These are phyloP conservation scores for Tremellales sp. DNA, from an alignment of 1,284 basidiomycete species.

Conservation along the genomic window DNA sequence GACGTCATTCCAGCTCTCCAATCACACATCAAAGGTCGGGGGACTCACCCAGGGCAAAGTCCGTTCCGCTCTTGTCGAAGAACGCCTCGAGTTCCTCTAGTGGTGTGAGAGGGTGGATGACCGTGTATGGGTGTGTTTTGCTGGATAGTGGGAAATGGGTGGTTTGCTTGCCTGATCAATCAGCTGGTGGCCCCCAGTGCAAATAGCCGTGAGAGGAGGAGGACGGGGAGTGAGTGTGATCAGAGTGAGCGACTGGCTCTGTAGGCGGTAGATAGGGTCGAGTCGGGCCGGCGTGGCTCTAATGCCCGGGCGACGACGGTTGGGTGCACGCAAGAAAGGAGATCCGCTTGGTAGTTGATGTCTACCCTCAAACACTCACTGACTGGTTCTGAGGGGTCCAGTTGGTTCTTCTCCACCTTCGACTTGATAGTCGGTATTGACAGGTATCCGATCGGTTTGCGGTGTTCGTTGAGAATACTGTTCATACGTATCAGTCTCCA, in stretches of 20 bases:
- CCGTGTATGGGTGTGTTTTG: conserved; percentile 59
- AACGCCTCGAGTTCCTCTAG: conserved; percentile 73
- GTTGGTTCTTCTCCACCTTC: conserved; percentile 68
- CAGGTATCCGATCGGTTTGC: conserved; percentile 75
- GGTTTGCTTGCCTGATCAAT: conserved; percentile 58
- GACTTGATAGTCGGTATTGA: conserved; percentile 68
- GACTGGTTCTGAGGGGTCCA: conserved; percentile 53
- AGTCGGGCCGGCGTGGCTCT: too few relatives aligned
- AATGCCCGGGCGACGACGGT: too few relatives aligned
- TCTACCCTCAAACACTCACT: conserved; percentile 55
- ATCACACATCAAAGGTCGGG: neutral
- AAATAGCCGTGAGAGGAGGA: neutral
- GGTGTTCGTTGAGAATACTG: conserved; percentile 68
- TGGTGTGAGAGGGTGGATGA: conserved; percentile 73
- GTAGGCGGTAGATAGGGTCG: neutral
- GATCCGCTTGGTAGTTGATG: too few relatives aligned
- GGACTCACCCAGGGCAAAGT: conserved; percentile 69
- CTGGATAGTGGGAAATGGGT: conserved; percentile 66
- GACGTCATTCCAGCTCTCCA: conserved; percentile 4
- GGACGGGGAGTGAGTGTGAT: neutral
- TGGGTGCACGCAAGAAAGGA: too few relatives aligned
- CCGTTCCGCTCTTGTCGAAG: conserved; percentile 55
- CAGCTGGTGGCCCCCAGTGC: conserved; percentile 1
- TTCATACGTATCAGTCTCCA: conserved; percentile 1
- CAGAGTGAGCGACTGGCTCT: conserved; percentile 2